Base-by-base conservation (phyloP, 768 basidiomycete species). In the Albatrellus ellisii region DNA sequence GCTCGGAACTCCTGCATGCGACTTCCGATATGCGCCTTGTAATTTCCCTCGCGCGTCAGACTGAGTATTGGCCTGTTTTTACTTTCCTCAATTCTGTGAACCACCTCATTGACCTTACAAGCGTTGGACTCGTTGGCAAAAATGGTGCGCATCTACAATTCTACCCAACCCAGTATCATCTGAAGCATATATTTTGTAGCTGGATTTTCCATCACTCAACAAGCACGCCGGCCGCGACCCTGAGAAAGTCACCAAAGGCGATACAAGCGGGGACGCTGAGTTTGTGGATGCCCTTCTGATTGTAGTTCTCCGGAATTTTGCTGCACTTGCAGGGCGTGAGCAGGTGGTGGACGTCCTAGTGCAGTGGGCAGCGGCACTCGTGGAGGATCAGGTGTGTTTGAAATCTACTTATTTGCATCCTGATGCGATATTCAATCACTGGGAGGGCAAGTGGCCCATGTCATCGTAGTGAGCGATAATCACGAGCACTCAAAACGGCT, bases 401-500 rank as follows among this genome's bases (percentile, higher is more conserved):
- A 14, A n/a, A 28, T 21, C 2, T 22, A 41, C 15, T 11, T 11
- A 17, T 26, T 22, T 26, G 36, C 17, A 26, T 36, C n/a, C 33
- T 43, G 17, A 18, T 36, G 25, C 42, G 18, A 33, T 39, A 31
- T n/a, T 4, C 5, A 15, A 7, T 29, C n/a, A 32, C 21, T 46
- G n/a, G n/a, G n/a, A n/a, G n/a, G n/a, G n/a, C n/a, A 90, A 86
- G 66, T 88, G 43, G 94, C 94, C 0, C 92, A 98, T 59, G 89
- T 95, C 35, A 66, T 99, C 36, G 76, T 98, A 26, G 64, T 91
- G 33, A 87, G 87, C 51, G 88, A 98, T 56, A 90, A 89, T 50
- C 74, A 84, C 21, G 89, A 90, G 52, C 83, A 92, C 44, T 68
- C 77, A 1, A 95, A 89, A 56, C 67, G 73, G n/a, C 63, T 98